These are phyloP conservation scores for Pseudonitzschia multiseries DNA, from an alignment of 108 stramenopile genomes.

Conservation along the genomic window DNA sequence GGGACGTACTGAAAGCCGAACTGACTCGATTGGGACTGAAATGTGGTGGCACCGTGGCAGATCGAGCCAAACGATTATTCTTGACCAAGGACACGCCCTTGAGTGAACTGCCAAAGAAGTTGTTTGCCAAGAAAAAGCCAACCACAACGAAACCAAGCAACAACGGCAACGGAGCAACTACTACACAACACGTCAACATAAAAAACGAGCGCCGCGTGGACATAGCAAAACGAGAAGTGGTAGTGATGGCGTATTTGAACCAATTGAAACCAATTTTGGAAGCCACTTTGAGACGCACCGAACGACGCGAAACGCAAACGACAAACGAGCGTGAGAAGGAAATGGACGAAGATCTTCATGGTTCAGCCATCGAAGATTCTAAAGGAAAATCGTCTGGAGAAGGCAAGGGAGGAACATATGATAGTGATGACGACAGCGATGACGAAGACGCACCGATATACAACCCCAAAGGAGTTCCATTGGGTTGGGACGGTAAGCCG, in stretches of 20 bases:
- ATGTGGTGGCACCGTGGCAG: conserved; percentile 90
- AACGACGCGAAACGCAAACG: conserved; percentile 92
- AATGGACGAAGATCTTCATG: conserved; percentile 80
- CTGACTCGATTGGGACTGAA: conserved; percentile 89
- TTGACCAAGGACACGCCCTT: conserved; percentile 83
- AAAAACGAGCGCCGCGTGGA: conserved; percentile 67
- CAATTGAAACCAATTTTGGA: conserved; percentile 86
- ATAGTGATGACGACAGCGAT: conserved; percentile 70
- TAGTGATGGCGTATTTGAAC: conserved; percentile 78
- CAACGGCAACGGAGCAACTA: neutral
- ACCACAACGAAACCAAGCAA: conserved; percentile 14
- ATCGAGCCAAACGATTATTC: conserved; percentile 91
- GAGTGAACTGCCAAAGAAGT: conserved; percentile 82
- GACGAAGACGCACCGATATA: conserved; percentile 97
- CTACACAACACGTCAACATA: conserved; percentile 10
- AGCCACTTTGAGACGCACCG: conserved; percentile 83
- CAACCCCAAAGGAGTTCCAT: conserved; percentile 97
- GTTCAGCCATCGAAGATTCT: conserved; percentile 31
- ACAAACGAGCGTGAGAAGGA: conserved; percentile 89
- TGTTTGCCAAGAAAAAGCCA: conserved; percentile 60
- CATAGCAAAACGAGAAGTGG: conserved; percentile 68
- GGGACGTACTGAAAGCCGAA: conserved; percentile 84
- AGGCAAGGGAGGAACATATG: conserved; percentile 35
- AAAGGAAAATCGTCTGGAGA: conserved; percentile 38
- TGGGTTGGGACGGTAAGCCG: conserved; percentile 99